Evolutionary conservation across 2,329 filamentous ascomycete species (phyloP), one percentile per base, ranked within the genome.

Genomic region (Thelonectria discophora): DNA sequence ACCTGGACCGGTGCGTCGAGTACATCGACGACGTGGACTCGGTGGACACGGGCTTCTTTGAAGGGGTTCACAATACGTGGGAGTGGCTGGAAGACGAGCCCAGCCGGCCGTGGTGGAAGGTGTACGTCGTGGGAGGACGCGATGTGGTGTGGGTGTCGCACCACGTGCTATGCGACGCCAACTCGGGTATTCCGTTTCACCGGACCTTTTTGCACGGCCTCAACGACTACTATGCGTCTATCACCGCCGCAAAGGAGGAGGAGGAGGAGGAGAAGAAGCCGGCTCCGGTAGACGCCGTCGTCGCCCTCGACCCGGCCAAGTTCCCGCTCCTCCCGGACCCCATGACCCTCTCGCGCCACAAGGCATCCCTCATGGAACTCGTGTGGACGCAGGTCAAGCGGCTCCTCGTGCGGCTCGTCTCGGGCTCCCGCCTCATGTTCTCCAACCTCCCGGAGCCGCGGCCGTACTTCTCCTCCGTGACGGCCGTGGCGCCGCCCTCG

Each of bases 101-200:
- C 12, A 39, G 39, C 10, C 24, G 50, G 13, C 63, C 60, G 4
- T 58, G 53, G 60, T 65, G 63, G 63, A 60, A 40, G 40, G 56
- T 63, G 13, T 56, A 62, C 24, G 56, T 65, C 12, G 58, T 66
- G 6, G 55, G 57, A 2, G 62, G 62, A 7, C 53, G 45, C 18
- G 57, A 66, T 27, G 50, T 66, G 6, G 56, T 63, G 17, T 58
- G 64, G 18, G 55, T 63, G 39, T 58, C 49, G 40, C 62, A 65
- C 32, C 64, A 66, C 30, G 42, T 50, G 42, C 18, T 65, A 18
- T 53, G 53, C 11, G 64, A 66, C 17, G 62, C 56, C 21, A 46
- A 55, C 27, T 62, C 56, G 8, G 59, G 62, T 1, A 49, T 59
- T n/a, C 54, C 49, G 12, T 66, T 66, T 20, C 64, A 66, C 37